Percentiles rank a stretch among this genome's conserved stretches.
These are phyloP conservation scores for Lumnitzera racemosa DNA, from an alignment of 345 rosid genomes.

Conservation along the genomic window DNA sequence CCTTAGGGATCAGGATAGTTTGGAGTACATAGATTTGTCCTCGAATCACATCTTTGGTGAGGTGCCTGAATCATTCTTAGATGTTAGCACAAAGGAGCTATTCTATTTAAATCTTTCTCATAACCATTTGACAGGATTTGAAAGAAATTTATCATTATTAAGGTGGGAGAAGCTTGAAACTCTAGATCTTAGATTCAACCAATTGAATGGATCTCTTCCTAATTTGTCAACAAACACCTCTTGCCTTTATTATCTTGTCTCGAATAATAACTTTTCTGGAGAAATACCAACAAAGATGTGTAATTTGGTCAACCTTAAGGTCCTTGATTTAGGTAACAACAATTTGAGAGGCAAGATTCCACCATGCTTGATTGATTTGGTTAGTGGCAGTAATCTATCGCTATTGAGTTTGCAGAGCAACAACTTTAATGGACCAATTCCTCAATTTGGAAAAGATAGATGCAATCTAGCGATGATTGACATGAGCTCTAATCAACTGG, in stretches of 20 bases:
- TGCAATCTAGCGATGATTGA: not conserved
- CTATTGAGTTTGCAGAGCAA: slow-evolving; percentile 1
- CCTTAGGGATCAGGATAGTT: not conserved
- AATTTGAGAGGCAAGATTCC: not conserved
- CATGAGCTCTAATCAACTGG: not conserved
- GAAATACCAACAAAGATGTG: slow-evolving; percentile 3
- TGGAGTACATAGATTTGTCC: not conserved
- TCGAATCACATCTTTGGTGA: slow-evolving; percentile 3
- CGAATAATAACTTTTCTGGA: not conserved
- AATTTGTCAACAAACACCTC: not conserved
- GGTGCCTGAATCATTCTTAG: slow-evolving; percentile 1
- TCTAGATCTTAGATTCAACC: slow-evolving; percentile 1
- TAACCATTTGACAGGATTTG: not conserved
- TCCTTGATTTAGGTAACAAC: slow-evolving; percentile 1
- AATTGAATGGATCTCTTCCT: slow-evolving; percentile 4
- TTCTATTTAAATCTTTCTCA: slow-evolving; percentile 2
- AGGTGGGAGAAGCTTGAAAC: not conserved
- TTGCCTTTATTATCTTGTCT: not conserved
- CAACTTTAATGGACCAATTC: not conserved
- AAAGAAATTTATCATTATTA: not conserved
- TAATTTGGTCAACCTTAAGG: not conserved
- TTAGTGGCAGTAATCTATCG: not conserved
- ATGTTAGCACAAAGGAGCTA: not conserved
- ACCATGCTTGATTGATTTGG: not conserved
- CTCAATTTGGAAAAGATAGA: not conserved